Conservation (phyloP, 1,139 yeast species). For the Blastobotrys buckinghamii region DNA sequence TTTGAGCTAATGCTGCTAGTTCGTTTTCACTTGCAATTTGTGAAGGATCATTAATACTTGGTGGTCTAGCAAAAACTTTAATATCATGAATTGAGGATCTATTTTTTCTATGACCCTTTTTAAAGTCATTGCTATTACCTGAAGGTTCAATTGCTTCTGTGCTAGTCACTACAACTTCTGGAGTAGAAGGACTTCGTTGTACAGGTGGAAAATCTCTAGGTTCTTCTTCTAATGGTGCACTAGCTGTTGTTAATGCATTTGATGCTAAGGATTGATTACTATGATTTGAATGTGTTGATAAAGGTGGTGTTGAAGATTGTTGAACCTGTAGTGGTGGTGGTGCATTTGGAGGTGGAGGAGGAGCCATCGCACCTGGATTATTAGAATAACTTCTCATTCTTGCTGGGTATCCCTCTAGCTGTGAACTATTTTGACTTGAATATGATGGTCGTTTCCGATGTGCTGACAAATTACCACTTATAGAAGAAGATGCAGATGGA, state of each 20-base stretch:
- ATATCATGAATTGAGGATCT: slow-evolving; percentile 16
- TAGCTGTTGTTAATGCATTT: not conserved
- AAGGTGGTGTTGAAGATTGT: not conserved
- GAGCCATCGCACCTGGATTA: not conserved
- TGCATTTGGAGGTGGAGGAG: not conserved
- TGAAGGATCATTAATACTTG: slow-evolving; percentile 5
- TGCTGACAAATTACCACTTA: not conserved
- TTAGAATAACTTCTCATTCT: slow-evolving; percentile 5
- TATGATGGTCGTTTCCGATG: slow-evolving; percentile 6
- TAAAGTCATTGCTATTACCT: not conserved
- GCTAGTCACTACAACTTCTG: not conserved
- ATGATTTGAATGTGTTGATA: not conserved
- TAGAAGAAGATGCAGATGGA: not conserved
- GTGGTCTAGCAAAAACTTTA: slow-evolving; percentile 13
- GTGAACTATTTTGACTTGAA: not conserved
- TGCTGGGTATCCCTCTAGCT: not conserved
- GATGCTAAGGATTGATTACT: not conserved
- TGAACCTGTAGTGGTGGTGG: not conserved
- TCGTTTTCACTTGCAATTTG: slow-evolving; percentile 4
- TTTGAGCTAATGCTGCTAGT: slow-evolving; percentile 2
- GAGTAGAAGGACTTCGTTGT: slow-evolving; percentile 5
- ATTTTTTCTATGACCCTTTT: slow-evolving; percentile 14
- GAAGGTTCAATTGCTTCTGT: not conserved
- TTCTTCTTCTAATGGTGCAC: not conserved
- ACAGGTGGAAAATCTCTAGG: not conserved